These are phyloP conservation scores for Dothideomycetes sp. DNA, from an alignment of 2,329 filamentous ascomycete species.

Conservation along the genomic window DNA sequence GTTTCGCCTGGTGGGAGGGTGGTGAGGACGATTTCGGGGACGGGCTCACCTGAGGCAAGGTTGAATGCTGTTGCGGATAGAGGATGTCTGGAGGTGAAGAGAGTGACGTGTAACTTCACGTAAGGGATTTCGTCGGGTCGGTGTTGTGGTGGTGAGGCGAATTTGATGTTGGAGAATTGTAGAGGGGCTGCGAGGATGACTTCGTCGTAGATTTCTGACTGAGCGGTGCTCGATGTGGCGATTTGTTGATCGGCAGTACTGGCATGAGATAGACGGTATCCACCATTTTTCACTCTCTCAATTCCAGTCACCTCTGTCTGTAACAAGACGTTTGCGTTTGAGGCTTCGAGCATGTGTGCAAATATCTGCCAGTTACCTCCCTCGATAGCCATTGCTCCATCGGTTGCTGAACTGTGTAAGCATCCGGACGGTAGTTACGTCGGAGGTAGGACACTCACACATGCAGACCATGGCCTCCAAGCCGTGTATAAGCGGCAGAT, in stretches of 20 bases:
- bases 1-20: conserved; percentile 57
- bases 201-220: conserved; percentile 50
- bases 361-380: conserved; percentile 97
- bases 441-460: conserved; percentile 15
- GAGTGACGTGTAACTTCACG: conserved; percentile 74
- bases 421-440: neutral
- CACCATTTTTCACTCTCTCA: conserved; percentile 1
- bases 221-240: neutral
- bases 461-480: conserved; percentile 87
- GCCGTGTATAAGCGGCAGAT: conserved; percentile 75
- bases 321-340: conserved; percentile 49
- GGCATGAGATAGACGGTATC: conserved; percentile 3
- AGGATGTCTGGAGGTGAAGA: conserved; percentile 68
- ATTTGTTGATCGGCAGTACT: neutral
- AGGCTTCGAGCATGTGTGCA: conserved; percentile 60
- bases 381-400: conserved; percentile 65
- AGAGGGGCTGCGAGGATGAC: conserved; percentile 75
- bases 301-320: conserved; percentile 53
- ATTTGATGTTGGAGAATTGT: conserved; percentile 63
- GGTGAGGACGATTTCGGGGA: conserved; percentile 71
- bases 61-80: conserved; percentile 66
- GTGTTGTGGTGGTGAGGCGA: conserved; percentile 32
- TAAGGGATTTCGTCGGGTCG: conserved; percentile 74
- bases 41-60: conserved; percentile 42
- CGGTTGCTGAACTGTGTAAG: conserved; percentile 43